Evolutionary conservation across 352 stramenopile species (phyloP), one percentile per base, ranked within the genome.

Genomic region (Globisporangium cystogenes): DNA sequence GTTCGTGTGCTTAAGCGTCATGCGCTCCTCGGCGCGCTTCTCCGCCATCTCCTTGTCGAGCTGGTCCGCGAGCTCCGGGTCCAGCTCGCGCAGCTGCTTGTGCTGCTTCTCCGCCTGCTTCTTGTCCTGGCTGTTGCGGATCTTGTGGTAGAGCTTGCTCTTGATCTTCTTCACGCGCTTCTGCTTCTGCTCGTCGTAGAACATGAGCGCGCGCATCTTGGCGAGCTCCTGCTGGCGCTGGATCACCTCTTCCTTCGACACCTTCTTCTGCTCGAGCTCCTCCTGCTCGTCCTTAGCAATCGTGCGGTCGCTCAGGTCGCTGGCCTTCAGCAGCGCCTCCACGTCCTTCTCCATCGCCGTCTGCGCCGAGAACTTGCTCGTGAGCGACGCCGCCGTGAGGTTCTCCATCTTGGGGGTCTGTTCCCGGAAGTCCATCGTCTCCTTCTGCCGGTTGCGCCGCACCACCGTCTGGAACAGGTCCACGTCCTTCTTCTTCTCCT

Each of bases 101-200:
- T 69, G 78, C 48, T 97, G 91, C 41, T 90, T 91, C 27, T 97
- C 86, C 55, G 93, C 78, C 11, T 87, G 64, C 54, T 90, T 84
- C 55, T 86, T 85, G 67, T 90, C 70, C 60, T 98, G 86, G 50
- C 90, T 87, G 68, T 99, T 99, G 48, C 93, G 83, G 62, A 99
- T 99, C 65, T 98, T 97, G 62, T 97, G 90, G 80, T 98, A 99
- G 31, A 98, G 92, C 65, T 99, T 99, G 33, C 90, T 98, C 75
- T 99, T 99, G 67, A 99, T 99, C 74, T 99, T 99, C 76, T 99
- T 99, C 27, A 99, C 95, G 31, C 97, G 94, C 62, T 97, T 90
- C 47, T 90, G 70, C 67, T 99, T 99, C 71, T 98, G 91, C 72
- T 99, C 96, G 43, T 99, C 90, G 71, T 99, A 99, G 59, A 99